Evolutionary conservation across 768 basidiomycete genomes (phyloP).

Genomic region (Boletus vinaceobasis): DNA sequence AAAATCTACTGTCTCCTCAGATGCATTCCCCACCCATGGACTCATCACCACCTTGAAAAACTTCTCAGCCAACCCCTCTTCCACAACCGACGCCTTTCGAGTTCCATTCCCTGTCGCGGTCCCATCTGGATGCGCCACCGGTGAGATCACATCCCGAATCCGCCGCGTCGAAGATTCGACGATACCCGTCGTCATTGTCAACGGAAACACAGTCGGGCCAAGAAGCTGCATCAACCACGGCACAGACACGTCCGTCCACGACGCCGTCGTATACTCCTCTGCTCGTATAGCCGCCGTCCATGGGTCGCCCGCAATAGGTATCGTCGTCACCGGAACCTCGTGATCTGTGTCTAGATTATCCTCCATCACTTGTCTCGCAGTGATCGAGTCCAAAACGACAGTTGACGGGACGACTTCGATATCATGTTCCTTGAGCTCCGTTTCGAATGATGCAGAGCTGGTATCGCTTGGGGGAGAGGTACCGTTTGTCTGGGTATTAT

Average conservation of each 20-base stretch:
- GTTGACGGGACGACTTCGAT: slow-evolving; percentile 23
- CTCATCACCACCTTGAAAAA: slow-evolving; percentile 48
- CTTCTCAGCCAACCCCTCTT: slow-evolving; percentile 39
- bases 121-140: slow-evolving; percentile 17
- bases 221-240: slow-evolving; percentile 40
- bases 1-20: slow-evolving; percentile 37
- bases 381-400: slow-evolving; percentile 28
- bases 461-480: background rate
- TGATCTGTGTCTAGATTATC: slow-evolving; percentile 25
- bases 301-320: slow-evolving; percentile 21
- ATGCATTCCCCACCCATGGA: slow-evolving; percentile 43
- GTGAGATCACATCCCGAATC: slow-evolving; percentile 45
- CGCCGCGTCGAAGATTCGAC: slow-evolving; percentile 62
- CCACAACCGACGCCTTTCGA: slow-evolving; percentile 29
- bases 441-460: slow-evolving; percentile 35
- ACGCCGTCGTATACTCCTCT: slow-evolving; percentile 25
- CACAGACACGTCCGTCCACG: slow-evolving; percentile 27
- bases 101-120: background rate
- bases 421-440: slow-evolving; percentile 35
- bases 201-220: slow-evolving; percentile 54
- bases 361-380: slow-evolving; percentile 29
- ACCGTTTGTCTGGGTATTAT: background rate
- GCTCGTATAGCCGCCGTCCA: slow-evolving; percentile 23
- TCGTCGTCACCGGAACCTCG: slow-evolving; percentile 11
- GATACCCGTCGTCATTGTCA: slow-evolving; percentile 57